These are phyloP conservation scores for Coniophora puteana DNA, from an alignment of 1,284 basidiomycete species.

Conservation along the genomic window DNA sequence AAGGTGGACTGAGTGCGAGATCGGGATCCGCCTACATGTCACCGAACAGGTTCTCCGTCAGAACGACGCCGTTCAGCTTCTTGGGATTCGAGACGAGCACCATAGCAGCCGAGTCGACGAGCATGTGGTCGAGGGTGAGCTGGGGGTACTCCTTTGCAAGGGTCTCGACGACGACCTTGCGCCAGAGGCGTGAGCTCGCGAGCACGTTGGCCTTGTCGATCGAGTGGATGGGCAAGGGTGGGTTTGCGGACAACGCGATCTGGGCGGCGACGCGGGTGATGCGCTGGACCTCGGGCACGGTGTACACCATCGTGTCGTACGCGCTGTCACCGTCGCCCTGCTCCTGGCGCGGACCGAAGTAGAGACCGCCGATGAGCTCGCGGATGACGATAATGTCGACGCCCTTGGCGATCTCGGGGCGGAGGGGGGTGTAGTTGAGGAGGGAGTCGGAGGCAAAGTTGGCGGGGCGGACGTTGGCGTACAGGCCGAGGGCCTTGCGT, in stretches of 20 bases:
- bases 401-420: constrained; percentile 81
- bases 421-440: constrained; percentile 89
- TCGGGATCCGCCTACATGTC: constrained; percentile 70
- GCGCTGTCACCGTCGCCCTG: constrained; percentile 71
- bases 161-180: constrained; percentile 86
- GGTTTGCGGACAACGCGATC: constrained; percentile 81
- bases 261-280: constrained; percentile 96
- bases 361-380: constrained; percentile 90
- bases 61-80: constrained; percentile 93
- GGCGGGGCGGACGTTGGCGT: constrained; percentile 97
- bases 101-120: constrained; percentile 98
- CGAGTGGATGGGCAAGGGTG: constrained; percentile 88
- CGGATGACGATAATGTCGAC: constrained; percentile 93
- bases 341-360: constrained; percentile 95
- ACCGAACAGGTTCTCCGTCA: constrained; percentile 95
- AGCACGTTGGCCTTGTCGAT: constrained; percentile 99
- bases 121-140: constrained; percentile 81
- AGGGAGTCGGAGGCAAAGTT: constrained; percentile 93
- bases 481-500: constrained; percentile 91
- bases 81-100: constrained; percentile 88
- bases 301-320: constrained; percentile 93
- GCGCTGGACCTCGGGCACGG: constrained; percentile 86
- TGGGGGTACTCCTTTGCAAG: constrained; percentile 85
- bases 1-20: constrained; percentile 10
- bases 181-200: constrained; percentile 93